Percentiles rank a stretch among this genome's conserved stretches.
These are phyloP conservation scores for Lobosporangium transversale DNA, from an alignment of 192 early-diverging fungal genomes.

Conservation along the genomic window DNA sequence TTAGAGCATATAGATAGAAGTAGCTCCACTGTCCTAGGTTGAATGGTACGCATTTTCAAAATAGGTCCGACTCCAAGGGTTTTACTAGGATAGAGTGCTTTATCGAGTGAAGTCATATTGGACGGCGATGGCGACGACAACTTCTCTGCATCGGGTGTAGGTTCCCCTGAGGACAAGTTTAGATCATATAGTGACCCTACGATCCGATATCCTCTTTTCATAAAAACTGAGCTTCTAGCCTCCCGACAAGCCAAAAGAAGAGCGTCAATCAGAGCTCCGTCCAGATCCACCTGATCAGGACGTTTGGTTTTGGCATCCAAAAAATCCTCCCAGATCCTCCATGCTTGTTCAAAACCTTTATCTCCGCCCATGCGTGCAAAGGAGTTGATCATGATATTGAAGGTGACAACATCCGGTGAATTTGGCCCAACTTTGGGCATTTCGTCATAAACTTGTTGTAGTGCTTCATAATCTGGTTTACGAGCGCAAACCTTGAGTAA, in stretches of 20 bases:
- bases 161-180: background rate
- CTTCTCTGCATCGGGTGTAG: background rate
- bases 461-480: constrained; percentile 17
- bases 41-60: constrained; percentile 17
- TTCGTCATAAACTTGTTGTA: constrained; percentile 17
- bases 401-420: constrained; percentile 47
- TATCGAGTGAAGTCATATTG: constrained; percentile 7
- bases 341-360: constrained; percentile 37
- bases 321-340: constrained; percentile 44
- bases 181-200: constrained; percentile 35
- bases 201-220: constrained; percentile 24
- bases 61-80: constrained; percentile 13
- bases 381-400: constrained; percentile 41
- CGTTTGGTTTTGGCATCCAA: constrained; percentile 24
- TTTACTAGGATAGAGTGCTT: constrained; percentile 23
- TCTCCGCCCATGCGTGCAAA: constrained; percentile 39
- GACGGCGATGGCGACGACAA: background rate
- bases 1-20: constrained; percentile 33
- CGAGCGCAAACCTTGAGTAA: constrained; percentile 54
- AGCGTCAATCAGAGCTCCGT: constrained; percentile 21
- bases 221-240: constrained; percentile 6
- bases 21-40: constrained; percentile 33
- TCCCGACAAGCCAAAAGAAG: constrained; percentile 32
- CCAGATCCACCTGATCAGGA: constrained; percentile 31
- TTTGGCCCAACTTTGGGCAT: constrained; percentile 33